These are phyloP conservation scores for Lithospermum erythrorhizon DNA, from an alignment of 257 asterid genomes.

Conservation along the genomic window DNA sequence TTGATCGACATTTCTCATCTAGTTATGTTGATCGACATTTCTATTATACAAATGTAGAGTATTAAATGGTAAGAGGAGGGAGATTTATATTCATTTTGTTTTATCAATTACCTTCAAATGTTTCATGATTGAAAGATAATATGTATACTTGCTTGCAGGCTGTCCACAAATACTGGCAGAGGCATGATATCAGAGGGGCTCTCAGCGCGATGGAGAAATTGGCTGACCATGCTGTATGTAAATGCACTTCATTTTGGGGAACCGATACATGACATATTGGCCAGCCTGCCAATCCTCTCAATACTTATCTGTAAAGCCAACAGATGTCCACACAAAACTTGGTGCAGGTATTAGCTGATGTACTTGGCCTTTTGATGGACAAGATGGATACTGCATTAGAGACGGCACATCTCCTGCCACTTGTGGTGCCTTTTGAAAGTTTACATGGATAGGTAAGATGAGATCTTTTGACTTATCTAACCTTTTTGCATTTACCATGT, in stretches of 20 bases:
- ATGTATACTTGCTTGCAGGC: slow-evolving; percentile 38
- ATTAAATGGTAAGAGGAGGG: neutral
- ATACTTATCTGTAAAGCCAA: neutral
- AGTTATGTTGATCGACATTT: neutral
- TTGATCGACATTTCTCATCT: neutral
- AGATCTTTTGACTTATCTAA: neutral
- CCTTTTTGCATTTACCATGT: neutral
- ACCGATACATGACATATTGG: neutral
- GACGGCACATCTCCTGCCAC: slow-evolving; percentile 79
- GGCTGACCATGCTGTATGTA: slow-evolving; percentile 79
- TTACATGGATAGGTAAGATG: slow-evolving; percentile 63
- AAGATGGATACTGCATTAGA: slow-evolving; percentile 67
- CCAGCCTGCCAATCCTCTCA: neutral
- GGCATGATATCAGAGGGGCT: slow-evolving; percentile 86
- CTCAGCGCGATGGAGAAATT: slow-evolving; percentile 58
- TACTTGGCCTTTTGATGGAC: slow-evolving; percentile 58
- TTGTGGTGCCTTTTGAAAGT: slow-evolving; percentile 65
- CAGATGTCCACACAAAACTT: slow-evolving; percentile 2
- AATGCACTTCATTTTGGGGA: slow-evolving; percentile 7
- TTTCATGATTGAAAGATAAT: neutral
- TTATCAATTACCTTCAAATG: neutral
- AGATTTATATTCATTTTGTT: neutral
- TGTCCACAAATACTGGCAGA: slow-evolving; percentile 62
- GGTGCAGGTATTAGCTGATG: slow-evolving; percentile 90
- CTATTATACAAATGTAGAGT: neutral